Base-by-base conservation (phyloP, 768 basidiomycete species). In the Suillus variegatus region DNA sequence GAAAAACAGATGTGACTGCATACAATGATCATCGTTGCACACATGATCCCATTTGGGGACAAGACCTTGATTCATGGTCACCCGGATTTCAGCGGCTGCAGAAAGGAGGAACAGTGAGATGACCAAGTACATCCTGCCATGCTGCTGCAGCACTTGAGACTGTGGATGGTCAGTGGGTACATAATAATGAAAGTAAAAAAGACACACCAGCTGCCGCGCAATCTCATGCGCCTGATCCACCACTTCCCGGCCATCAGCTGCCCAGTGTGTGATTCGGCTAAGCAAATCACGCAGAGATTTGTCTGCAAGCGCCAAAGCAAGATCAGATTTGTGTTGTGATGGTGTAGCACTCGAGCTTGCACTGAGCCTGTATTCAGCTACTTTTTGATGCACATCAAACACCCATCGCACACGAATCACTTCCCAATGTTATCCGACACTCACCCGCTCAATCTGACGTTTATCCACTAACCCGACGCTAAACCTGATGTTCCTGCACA, bases 201-300 rank as follows among this genome's bases (percentile, higher is more conserved):
- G 6, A 49, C 13, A 3, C 13, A 49, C 47, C 5, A 49, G 22
- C 14, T 13, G 47, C 47, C 3, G 0, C 1, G 12, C 47, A 2
- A 49, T 25, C 0, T 49, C 22, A 49, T 49, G 47, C 0, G 22
- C 47, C 22, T 49, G 12, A 12, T 25, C 47, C 22, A 49, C 6
- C 0, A 22, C 47, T 2, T 13, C 22, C 4, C 2, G 1, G 22
- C 47, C 47, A 49, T 49, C 47, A 2, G 12, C 22, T 25, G 22
- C 4, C 9, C 1, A 12, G 4, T 0, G 9, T 6, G 1, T 22
- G n/a, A 47, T 22, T 0, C 44, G 5, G 44, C 3, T 2, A 4
- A 46, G 20, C 0, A 0, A 28, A 28, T 8, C 1, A 0, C 4
- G 9, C 20, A 2, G 20, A 10, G 44, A 46, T 6, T 1, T 3